Base-by-base conservation (phyloP, 441 rosid species). In the Aleurites moluccanus region DNA sequence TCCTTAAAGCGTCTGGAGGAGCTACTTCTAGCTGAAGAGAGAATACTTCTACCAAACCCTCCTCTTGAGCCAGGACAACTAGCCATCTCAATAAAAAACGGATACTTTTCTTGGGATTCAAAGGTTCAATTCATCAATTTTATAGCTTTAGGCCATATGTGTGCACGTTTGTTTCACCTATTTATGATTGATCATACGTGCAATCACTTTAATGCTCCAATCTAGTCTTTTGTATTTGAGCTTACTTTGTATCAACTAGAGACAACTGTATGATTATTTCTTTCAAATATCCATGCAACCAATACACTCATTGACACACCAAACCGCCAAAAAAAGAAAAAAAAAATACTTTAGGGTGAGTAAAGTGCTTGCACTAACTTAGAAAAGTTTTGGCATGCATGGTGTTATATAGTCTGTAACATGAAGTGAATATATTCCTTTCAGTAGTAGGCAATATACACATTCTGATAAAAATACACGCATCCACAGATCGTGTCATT, bases 1-100 rank as follows among this genome's bases (percentile, higher is more conserved):
- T 97, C 99, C 67, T 79, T 97, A 65, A 91, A 88, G 77, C 99
- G 99, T 75, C 49, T 97, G 83, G 99, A 97, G 88, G 99, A 94
- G 79, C 90, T 91, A 64, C 84, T 97, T 74, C 87, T 89, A 74
- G 85, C 94, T 20, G 99, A 97, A 77, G 99, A 94, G 84, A 89
- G 99, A 83, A 73, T 90, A 81, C 96, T 94, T 79, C 85, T 88
- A 64, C 98, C 98, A 25, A 97, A 97, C 79, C 99, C 98, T 73
- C 97, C 97, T 56, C 86, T 86, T 76, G 94, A 91, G 78, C 88
- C 88, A 74, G 89, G 78, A 74, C 79, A 78, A 73, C 94, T 99
- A 38, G 99, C 96, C 53, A 80, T 97, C 75, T 89, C 95, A 69
- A 91, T 97, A 62, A 92, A 84, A 79, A 83, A 92, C 83, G 99